Conservation (phyloP, 768 basidiomycete species). For the Suillus subaureus region DNA sequence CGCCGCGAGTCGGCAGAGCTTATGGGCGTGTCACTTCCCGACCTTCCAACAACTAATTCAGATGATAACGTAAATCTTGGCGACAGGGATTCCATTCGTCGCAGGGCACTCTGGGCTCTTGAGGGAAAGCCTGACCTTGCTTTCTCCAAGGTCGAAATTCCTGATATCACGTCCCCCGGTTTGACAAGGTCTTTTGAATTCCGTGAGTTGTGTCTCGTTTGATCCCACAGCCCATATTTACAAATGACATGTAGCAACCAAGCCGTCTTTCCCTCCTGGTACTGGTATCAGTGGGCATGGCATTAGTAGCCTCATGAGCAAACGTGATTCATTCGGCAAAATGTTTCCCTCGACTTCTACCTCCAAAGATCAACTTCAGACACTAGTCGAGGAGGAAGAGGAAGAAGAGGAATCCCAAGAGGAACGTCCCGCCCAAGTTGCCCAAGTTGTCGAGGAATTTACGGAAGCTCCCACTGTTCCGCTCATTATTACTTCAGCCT, state of each 20-base stretch:
- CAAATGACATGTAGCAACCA: slow-evolving; percentile 47
- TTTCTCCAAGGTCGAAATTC: slow-evolving; percentile 81
- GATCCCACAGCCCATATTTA: slow-evolving; percentile 4
- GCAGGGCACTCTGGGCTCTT: slow-evolving; percentile 82
- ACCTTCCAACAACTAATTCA: slow-evolving; percentile 58
- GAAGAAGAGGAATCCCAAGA: slow-evolving; percentile 40
- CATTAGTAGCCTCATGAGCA: slow-evolving; percentile 49
- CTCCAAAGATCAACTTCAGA: slow-evolving; percentile 76
- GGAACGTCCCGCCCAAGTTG: slow-evolving; percentile 17
- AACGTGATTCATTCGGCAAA: slow-evolving; percentile 83
- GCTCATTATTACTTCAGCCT: slow-evolving; percentile 33
- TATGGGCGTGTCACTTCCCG: slow-evolving; percentile 80
- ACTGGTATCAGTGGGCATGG: slow-evolving; percentile 43
- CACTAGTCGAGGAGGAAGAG: slow-evolving; percentile 85
- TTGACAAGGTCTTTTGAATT: slow-evolving; percentile 65
- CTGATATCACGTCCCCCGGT: slow-evolving; percentile 67
- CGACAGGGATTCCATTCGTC: slow-evolving; percentile 78
- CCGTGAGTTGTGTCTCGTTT: slow-evolving; percentile 47
- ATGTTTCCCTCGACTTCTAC: slow-evolving; percentile 59
- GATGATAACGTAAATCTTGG: slow-evolving; percentile 72
- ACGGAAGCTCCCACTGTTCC: slow-evolving; percentile 26
- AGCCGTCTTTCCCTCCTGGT: slow-evolving; percentile 58
- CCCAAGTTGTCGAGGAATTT: slow-evolving; percentile 17
- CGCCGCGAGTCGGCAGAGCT: slow-evolving; percentile 88
- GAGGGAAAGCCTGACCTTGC: slow-evolving; percentile 79